Evolutionary conservation across 176 grass and related monocot genomes (phyloP), one percentile per base, ranked within the genome.

Genomic region (Phoenix roebelenii): DNA sequence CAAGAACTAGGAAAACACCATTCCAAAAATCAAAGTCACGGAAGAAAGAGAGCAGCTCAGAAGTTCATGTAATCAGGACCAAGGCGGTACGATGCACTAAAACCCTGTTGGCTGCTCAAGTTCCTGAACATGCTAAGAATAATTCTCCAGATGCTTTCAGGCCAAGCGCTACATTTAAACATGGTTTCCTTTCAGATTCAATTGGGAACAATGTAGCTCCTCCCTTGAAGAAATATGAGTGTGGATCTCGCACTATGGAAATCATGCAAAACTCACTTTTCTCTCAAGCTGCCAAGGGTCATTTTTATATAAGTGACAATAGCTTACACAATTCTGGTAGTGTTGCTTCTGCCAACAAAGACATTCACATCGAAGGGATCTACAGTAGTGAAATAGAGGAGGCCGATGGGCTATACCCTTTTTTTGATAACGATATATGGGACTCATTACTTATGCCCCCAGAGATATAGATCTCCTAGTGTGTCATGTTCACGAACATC

Each of bases 201-300:
- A 7, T 55, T 14, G 22, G 2, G 7, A 18, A 55, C 12, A 6
- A 9, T 1, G 7, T 10, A 35, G 22, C 18, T 3, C 3, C 22
- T 35, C 32, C 54, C 18, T 55, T 3, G 17, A 60, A 60, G 26
- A 35, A 15, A 12, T 16, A 3, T 15, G 5, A 9, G 32, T 9
- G 7, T 35, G 58, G 58, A n/a, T 30, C 25, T 35, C 7, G 4
- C 24, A 60, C 23, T 29, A 16, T 18, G 23, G 26, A 30, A 7
- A 60, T 29, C 28, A 60, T 35, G 26, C 58, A 60, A 60, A 60
- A 60, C 26, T 35, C 16, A 19, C n/a, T 35, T 17, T 60, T 60
- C 58, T 16, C 58, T 35, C 58, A 60, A 60, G 25, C 25, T 29
- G 25, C 58, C 17, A 60, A 25, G 25, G 58, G 35, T 25, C 7